Conservation (phyloP, 495 filamentous ascomycete genomes). For the Schizothecium vesticola region DNA sequence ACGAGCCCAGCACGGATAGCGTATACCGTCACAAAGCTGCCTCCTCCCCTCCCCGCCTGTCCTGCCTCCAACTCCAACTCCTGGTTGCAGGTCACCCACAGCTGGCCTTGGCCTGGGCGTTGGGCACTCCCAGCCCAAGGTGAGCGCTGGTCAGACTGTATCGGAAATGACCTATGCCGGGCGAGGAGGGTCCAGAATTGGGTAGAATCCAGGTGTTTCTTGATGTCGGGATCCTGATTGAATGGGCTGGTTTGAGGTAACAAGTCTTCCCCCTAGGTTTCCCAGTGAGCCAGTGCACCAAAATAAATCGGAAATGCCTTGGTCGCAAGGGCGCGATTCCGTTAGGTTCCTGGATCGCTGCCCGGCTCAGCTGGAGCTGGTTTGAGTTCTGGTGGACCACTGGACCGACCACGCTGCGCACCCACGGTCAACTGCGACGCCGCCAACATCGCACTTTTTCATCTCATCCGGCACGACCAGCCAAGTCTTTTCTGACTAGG, state of each 20-base stretch:
- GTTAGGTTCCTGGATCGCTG: too few species aligned
- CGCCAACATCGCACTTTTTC: too few species aligned
- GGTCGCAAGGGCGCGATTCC: not conserved
- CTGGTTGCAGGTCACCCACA: not conserved
- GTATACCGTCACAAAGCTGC: slow-evolving; percentile 2
- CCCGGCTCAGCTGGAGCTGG: too few species aligned
- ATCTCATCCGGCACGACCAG: not conserved
- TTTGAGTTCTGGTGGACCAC: too few species aligned
- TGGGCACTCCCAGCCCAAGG: not conserved
- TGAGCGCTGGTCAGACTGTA: not conserved
- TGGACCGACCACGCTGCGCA: too few species aligned
- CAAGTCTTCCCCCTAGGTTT: not conserved
- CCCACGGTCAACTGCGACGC: not conserved
- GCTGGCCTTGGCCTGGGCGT: not conserved
- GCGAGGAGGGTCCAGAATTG: not conserved
- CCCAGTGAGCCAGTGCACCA: not conserved
- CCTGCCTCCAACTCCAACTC: not conserved
- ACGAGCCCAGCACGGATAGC: not conserved
- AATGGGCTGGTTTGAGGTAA: not conserved
- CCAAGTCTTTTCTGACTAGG: too few species aligned
- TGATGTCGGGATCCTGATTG: not conserved
- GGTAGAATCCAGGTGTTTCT: not conserved
- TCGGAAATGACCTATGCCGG: not conserved
- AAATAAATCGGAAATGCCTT: not conserved
- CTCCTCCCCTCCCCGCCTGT: not conserved